Evolutionary conservation across 148 eudicot genomes (phyloP).

Genomic region (Chenopodium album): DNA sequence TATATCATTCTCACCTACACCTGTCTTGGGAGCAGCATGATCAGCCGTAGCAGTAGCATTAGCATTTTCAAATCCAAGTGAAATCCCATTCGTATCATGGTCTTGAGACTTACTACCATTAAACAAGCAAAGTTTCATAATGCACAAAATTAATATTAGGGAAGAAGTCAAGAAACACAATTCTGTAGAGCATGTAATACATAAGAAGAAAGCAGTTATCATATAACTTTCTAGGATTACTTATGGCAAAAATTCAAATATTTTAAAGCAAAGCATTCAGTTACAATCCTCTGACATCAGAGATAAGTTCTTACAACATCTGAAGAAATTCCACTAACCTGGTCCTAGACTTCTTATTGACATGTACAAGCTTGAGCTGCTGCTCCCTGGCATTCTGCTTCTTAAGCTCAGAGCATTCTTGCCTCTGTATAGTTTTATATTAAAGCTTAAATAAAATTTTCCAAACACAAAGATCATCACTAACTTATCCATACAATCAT

Average conservation of each 20-base stretch:
- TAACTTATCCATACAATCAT: no score
- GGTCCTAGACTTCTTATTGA: constrained; percentile 36
- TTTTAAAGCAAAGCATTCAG: not conserved
- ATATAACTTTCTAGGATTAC: not conserved
- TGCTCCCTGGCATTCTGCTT: constrained; percentile 62
- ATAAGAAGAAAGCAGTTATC: not conserved
- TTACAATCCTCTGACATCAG: no score
- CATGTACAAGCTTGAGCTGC: constrained; percentile 37
- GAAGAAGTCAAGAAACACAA: no score
- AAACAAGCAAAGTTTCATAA: constrained; percentile 19
- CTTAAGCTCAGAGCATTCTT: constrained; percentile 60
- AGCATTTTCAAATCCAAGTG: constrained; percentile 32
- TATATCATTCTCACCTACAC: constrained; percentile 38
- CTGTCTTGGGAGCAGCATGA: constrained; percentile 27
- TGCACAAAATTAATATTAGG: not conserved
- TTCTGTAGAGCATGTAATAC: not conserved
- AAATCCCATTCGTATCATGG: constrained; percentile 25
- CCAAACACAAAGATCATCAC: no score
- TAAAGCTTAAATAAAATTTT: not conserved
- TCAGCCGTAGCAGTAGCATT: constrained; percentile 17
- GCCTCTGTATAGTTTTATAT: constrained; percentile 46
- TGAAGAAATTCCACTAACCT: constrained; percentile 35
- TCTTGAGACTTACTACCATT: constrained; percentile 46
- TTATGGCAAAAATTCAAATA: not conserved
- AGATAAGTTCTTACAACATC: no score